Percentiles rank a stretch among this genome's conserved stretches.
Evolutionary conservation across 257 asterid species (phyloP).

Genomic region (Verbena officinalis): DNA sequence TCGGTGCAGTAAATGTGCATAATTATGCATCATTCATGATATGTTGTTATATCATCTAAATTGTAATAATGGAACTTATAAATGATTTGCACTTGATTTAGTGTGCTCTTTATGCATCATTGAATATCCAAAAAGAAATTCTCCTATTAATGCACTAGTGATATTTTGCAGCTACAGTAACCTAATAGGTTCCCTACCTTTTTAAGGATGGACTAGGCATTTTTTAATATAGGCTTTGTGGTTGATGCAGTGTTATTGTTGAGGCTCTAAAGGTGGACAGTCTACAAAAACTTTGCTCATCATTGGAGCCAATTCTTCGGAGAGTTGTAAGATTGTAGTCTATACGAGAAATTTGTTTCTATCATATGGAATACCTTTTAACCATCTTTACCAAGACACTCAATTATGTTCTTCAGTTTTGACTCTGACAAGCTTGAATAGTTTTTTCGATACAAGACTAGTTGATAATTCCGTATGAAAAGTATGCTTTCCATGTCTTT

Average conservation of each 20-base stretch:
- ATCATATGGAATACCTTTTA: slow-evolving; percentile 9
- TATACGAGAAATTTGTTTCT: slow-evolving; percentile 14
- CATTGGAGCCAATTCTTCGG: slow-evolving; percentile 93
- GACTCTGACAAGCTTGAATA: neutral
- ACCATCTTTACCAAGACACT: slow-evolving; percentile 8
- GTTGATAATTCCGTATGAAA: too few relatives aligned
- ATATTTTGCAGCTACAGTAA: neutral
- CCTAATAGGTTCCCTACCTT: slow-evolving; percentile 1
- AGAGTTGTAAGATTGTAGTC: slow-evolving; percentile 80
- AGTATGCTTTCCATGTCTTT: too few relatives aligned
- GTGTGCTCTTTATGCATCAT: too few relatives aligned
- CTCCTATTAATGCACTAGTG: too few relatives aligned
- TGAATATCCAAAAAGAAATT: neutral
- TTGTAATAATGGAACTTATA: too few relatives aligned
- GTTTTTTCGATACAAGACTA: neutral
- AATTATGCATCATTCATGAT: too few relatives aligned
- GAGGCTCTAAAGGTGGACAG: slow-evolving; percentile 96
- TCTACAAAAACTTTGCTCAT: slow-evolving; percentile 94
- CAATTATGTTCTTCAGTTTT: neutral
- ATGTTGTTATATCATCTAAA: too few relatives aligned
- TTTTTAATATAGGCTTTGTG: slow-evolving; percentile 27
- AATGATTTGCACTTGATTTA: too few relatives aligned
- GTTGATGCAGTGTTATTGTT: slow-evolving; percentile 85
- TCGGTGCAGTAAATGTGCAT: too few relatives aligned
- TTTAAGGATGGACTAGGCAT: slow-evolving; percentile 7